Percentiles rank a stretch among this genome's conserved stretches.
Evolutionary conservation across 1,284 basidiomycete genomes (phyloP).

Genomic region (Rhodotorula sp.): DNA sequence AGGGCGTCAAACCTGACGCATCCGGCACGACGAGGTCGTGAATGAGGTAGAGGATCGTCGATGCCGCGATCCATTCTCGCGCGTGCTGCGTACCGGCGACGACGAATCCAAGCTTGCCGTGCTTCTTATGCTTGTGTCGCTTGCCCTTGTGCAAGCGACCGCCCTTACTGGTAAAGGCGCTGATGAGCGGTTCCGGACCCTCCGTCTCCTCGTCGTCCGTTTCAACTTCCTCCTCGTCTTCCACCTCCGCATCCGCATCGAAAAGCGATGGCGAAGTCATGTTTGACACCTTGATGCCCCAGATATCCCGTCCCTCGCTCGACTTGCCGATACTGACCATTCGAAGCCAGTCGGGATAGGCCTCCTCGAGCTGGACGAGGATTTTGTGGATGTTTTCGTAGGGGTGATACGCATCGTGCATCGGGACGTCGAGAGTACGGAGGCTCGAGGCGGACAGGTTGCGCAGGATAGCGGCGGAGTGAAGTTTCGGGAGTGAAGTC

Average conservation of each 20-base stretch:
- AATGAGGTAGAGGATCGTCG: slow-evolving; percentile 69
- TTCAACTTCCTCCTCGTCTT: not conserved
- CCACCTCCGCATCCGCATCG: not conserved
- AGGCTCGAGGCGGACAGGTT: slow-evolving; percentile 4
- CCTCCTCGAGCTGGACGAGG: slow-evolving; percentile 18
- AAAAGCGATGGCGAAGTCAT: not conserved
- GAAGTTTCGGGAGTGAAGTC: slow-evolving; percentile 2
- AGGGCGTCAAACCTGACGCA: not conserved
- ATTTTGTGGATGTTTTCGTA: slow-evolving; percentile 28
- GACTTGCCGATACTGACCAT: slow-evolving; percentile 32
- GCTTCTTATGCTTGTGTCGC: slow-evolving; percentile 19
- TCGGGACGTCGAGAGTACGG: slow-evolving; percentile 6
- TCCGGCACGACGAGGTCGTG: slow-evolving; percentile 59
- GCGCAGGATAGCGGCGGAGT: slow-evolving; percentile 10
- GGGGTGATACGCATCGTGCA: slow-evolving; percentile 41
- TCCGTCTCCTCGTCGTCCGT: not conserved
- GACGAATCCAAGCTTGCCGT: slow-evolving; percentile 57
- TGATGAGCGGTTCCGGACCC: not conserved
- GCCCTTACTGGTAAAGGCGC: not conserved
- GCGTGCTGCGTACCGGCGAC: slow-evolving; percentile 74
- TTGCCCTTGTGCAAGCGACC: slow-evolving; percentile 2
- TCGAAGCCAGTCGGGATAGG: slow-evolving; percentile 27
- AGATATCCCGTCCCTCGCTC: slow-evolving; percentile 33
- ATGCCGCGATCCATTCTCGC: slow-evolving; percentile 79
- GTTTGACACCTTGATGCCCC: slow-evolving; percentile 29